These are phyloP conservation scores for Hypsizygus marmoreus DNA, from an alignment of 768 basidiomycete species.

Conservation along the genomic window DNA sequence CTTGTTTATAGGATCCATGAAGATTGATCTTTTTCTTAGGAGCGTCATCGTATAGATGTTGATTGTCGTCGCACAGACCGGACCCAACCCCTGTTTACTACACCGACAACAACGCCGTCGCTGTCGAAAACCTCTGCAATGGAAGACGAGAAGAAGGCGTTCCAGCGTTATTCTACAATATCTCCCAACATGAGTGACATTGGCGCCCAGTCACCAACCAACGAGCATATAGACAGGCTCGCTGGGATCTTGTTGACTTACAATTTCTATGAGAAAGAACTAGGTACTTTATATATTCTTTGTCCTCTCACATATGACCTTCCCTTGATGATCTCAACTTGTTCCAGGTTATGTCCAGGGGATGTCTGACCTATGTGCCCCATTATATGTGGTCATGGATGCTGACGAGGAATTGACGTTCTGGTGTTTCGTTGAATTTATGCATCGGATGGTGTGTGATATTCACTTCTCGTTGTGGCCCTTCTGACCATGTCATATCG, in stretches of 20 bases:
- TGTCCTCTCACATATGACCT: no score
- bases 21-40: slow-evolving; percentile 38
- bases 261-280: slow-evolving; percentile 84
- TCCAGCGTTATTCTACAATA: slow-evolving; percentile 66
- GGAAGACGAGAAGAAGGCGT: slow-evolving; percentile 58
- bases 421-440: slow-evolving; percentile 94
- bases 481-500: slow-evolving; percentile 8
- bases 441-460: slow-evolving; percentile 86
- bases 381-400: slow-evolving; percentile 88
- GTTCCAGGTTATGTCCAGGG: slow-evolving; percentile 91
- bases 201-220: slow-evolving; percentile 86
- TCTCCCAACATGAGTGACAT: slow-evolving; percentile 73
- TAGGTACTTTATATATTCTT: slow-evolving; percentile 73
- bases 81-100: slow-evolving; percentile 85
- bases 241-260: slow-evolving; percentile 87
- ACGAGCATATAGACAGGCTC: slow-evolving; percentile 90
- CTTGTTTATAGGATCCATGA: slow-evolving; percentile 14
- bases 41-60: slow-evolving; percentile 93
- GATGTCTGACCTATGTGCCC: slow-evolving; percentile 96
- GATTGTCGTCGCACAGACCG: slow-evolving; percentile 97
- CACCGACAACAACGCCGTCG: slow-evolving; percentile 32
- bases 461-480: background rate
- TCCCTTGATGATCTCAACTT: slow-evolving; percentile 4
- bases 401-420: slow-evolving; percentile 91
- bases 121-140: slow-evolving; percentile 27